phyloP scores from a whole-genome alignment of 495 filamentous ascomycete species.

The Penicillium cataractarum region DNA sequence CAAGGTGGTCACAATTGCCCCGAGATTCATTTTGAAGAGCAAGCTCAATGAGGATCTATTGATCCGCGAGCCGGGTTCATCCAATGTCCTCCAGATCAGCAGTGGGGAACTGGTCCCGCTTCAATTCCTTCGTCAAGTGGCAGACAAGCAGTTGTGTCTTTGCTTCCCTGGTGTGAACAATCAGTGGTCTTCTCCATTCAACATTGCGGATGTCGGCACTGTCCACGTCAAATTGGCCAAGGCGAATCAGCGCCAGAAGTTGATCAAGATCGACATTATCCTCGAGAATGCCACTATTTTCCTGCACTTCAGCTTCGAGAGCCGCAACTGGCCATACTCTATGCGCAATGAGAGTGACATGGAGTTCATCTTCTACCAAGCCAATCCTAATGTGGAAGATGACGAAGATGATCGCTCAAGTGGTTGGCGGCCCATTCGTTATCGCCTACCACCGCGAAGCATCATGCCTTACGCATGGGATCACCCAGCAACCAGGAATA shows the following conservation, averaged over 20 bases:
- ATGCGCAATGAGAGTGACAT: constrained; percentile 97
- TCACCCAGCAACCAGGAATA: constrained; percentile 94
- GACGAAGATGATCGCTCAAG: constrained; percentile 75
- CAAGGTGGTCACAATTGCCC: constrained; percentile 91
- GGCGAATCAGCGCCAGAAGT: constrained; percentile 81
- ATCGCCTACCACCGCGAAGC: constrained; percentile 90
- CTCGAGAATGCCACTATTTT: constrained; percentile 93
- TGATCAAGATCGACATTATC: constrained; percentile 86
- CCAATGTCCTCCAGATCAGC: constrained; percentile 75
- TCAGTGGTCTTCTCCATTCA: constrained; percentile 97
- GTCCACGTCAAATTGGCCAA: constrained; percentile 93
- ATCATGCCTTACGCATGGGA: constrained; percentile 99
- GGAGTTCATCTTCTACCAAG: constrained; percentile 94
- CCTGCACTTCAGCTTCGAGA: constrained; percentile 85
- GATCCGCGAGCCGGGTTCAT: constrained; percentile 87
- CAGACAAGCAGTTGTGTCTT: constrained; percentile 84
- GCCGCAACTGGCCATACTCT: constrained; percentile 95
- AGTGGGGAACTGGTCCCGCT: constrained; percentile 77
- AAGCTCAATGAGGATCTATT: constrained; percentile 84
- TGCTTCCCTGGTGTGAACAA: constrained; percentile 96
- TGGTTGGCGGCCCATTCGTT: constrained; percentile 87
- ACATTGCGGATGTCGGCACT: constrained; percentile 89
- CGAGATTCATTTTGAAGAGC: constrained; percentile 93
- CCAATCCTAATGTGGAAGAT: constrained; percentile 77
- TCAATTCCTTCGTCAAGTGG: constrained; percentile 78